Percentiles rank a stretch among this genome's conserved stretches.
phyloP scores from a whole-genome alignment of 1,284 basidiomycete species.

The Cryptococcus floricola region DNA sequence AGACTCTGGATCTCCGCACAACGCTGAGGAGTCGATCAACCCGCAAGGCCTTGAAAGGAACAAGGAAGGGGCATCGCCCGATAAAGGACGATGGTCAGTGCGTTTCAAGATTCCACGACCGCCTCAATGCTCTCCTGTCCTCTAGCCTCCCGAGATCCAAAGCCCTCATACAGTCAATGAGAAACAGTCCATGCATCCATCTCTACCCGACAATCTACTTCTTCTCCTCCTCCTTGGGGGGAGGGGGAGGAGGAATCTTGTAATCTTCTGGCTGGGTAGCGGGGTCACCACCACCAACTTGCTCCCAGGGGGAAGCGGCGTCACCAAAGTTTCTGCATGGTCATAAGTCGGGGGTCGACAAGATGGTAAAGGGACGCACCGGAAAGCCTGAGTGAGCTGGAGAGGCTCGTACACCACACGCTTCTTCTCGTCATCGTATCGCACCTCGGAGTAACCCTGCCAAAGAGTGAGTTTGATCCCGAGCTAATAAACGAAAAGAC shows the following conservation, averaged over 20 bases:
- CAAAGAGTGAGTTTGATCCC: background rate
- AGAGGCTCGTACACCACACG: constrained; percentile 97
- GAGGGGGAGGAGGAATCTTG: constrained; percentile 49
- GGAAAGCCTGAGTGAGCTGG: constrained; percentile 96
- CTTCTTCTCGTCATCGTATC: constrained; percentile 98
- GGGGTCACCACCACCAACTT: constrained; percentile 72
- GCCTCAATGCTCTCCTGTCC: background rate
- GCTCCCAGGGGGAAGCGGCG: constrained; percentile 88
- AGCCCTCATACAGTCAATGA: background rate
- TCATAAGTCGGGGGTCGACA: background rate
- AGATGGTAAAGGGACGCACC: constrained; percentile 54
- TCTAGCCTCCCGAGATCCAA: background rate
- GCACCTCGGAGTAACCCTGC: constrained; percentile 90
- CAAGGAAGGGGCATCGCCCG: too few relatives aligned
- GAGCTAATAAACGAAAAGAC: constrained; percentile 22
- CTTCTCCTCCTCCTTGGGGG: constrained; percentile 46
- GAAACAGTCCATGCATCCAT: background rate
- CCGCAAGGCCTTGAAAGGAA: too few relatives aligned
- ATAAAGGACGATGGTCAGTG: background rate
- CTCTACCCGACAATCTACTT: constrained; percentile 18
- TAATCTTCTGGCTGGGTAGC: constrained; percentile 40
- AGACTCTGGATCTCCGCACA: too few relatives aligned
- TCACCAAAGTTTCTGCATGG: constrained; percentile 81
- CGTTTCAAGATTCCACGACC: background rate
- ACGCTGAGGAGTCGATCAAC: too few relatives aligned